Evolutionary conservation across 371 early-diverging fungal species (phyloP).

Genomic region (Mucor ambiguus): DNA sequence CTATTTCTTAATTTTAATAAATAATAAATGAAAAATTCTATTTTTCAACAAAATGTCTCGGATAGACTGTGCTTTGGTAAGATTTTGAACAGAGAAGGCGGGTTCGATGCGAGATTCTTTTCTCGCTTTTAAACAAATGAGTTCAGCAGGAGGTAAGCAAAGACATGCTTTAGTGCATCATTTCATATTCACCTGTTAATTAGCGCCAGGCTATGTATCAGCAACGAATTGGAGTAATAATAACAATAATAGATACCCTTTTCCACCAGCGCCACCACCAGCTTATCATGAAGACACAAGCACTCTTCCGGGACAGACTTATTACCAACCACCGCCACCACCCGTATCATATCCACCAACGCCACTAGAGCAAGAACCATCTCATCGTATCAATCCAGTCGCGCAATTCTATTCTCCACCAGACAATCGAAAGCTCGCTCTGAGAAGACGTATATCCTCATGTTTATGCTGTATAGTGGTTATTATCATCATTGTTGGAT

Average conservation of each 20-base stretch:
- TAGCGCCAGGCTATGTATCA: neutral
- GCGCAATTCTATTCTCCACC: constrained; percentile 13
- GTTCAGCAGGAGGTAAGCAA: neutral
- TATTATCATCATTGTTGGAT: constrained; percentile 6
- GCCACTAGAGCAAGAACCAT: neutral
- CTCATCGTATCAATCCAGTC: neutral
- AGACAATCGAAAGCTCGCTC: neutral
- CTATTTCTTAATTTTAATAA: neutral
- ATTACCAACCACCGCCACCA: constrained; percentile 16
- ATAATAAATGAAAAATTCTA: neutral
- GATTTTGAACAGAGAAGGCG: neutral
- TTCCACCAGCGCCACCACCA: constrained; percentile 12
- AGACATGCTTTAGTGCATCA: neutral
- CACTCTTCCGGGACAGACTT: constrained; percentile 10
- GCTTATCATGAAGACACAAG: constrained; percentile 2
- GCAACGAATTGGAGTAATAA: neutral
- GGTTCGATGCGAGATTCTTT: neutral
- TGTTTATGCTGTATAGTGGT: constrained; percentile 7
- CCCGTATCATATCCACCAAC: constrained; percentile 10
- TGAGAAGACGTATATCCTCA: constrained; percentile 12
- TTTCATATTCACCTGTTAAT: neutral
- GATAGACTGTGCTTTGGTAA: neutral
- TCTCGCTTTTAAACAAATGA: neutral
- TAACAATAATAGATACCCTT: too few species aligned
- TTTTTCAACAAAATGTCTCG: constrained; percentile 2